phyloP scores from a whole-genome alignment of 1,284 basidiomycete genomes.

The Marasmius oreades region DNA sequence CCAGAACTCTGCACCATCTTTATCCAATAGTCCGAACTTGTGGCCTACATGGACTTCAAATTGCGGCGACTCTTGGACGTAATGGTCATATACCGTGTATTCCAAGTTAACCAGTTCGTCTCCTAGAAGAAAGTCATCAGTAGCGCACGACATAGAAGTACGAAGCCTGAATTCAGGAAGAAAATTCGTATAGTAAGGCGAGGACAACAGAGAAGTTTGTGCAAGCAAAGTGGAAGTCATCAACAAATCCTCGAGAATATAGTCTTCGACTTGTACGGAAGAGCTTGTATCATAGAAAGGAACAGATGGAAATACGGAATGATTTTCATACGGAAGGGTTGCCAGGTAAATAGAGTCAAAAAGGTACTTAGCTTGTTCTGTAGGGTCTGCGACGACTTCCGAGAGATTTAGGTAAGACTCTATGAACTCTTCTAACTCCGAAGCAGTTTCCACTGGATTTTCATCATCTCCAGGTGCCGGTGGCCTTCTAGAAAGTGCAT shows the following conservation, averaged over 20 bases:
- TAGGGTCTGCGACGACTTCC: too few species aligned
- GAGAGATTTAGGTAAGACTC: conserved; percentile 6
- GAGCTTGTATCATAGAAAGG: too few species aligned
- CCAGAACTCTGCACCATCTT: conserved; percentile 13
- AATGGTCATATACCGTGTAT: not conserved
- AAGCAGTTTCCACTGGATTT: conserved; percentile 13
- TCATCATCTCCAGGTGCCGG: conserved; percentile 10
- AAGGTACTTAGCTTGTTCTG: too few species aligned
- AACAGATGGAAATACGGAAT: too few species aligned
- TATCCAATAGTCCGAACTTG: conserved; percentile 8
- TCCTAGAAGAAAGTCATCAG: conserved; percentile 8
- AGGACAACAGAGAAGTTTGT: too few species aligned
- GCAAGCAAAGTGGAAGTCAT: too few species aligned
- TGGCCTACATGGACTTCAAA: not conserved
- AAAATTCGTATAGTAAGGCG: not conserved
- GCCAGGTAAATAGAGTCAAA: too few species aligned
- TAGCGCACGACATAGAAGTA: not conserved
- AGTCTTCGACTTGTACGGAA: too few species aligned
- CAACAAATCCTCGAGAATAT: too few species aligned
- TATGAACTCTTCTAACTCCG: conserved; percentile 19
- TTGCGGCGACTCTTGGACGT: not conserved
- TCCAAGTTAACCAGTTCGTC: not conserved
- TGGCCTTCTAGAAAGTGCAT: conserved; percentile 26
- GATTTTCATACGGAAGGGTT: too few species aligned
- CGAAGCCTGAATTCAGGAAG: not conserved